Base-by-base conservation (phyloP, 2,329 filamentous ascomycete genomes). In the Colletotrichum sp. region DNA sequence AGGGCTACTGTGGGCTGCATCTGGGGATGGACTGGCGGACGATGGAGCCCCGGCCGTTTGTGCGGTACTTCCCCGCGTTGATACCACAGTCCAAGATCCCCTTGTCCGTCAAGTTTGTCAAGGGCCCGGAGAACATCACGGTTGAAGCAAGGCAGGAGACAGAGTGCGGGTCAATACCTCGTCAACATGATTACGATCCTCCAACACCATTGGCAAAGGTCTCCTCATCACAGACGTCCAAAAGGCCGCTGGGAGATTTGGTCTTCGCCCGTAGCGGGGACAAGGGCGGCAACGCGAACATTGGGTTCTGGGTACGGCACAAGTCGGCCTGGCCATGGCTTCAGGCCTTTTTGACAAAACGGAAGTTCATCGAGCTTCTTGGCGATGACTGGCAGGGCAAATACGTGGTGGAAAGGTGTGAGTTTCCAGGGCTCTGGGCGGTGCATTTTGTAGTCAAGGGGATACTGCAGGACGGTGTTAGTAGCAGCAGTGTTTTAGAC, bases 401-500 rank as follows among this genome's bases (percentile, higher is more conserved):
- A 18, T 86, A 83, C 76, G 81, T 79, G 21, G 79, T 89, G 13
- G 87, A 88, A 77, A 78, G 87, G 26, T 86, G 87, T 58, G 87
- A 89, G 80, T 87, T 89, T 67, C 80, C 83, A 2, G 76, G 82
- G 16, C 79, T 89, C 0, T 78, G 80, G 56, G 85, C 85, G 1
- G 84, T 89, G 16, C 84, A 89, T 74, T 88, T 87, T 78, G 85
- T 88, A 7, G 80, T 89, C 6, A 86, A 86, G 73, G 87, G 86
- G 3, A 83, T 86, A 24, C 76, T 89, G 13, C 85, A 86, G 3
- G 79, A 83, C 3, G 85, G 85, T 1, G 86, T 90, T 1, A 89
- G 87, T 77, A 88, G 87, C 73, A 87, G 84, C 26, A 84, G 82
- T 38, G 79, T 85, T 28, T 73, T 90, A 24, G 89, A 90, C 80